phyloP scores from a whole-genome alignment of 306 rosid genomes.

The Cicer arietinum region DNA sequence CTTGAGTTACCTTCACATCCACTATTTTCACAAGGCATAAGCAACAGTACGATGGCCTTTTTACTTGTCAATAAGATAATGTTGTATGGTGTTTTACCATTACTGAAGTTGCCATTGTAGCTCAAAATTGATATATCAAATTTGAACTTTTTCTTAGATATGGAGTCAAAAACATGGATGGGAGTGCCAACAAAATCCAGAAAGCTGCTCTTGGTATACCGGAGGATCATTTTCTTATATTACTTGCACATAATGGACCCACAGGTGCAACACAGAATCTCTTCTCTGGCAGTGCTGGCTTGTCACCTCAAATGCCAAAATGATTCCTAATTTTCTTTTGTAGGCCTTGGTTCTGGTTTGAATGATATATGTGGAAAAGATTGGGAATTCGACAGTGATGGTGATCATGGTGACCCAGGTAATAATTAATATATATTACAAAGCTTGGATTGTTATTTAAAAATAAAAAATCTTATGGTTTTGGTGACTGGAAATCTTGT shows the following conservation, averaged over 20 bases:
- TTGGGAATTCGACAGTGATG: conserved; percentile 66
- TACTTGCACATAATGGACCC: conserved; percentile 94
- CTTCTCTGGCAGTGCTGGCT: neutral
- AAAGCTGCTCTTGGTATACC: conserved; percentile 71
- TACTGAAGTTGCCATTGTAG: conserved; percentile 29
- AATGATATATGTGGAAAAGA: conserved; percentile 94
- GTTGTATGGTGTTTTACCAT: conserved; percentile 28
- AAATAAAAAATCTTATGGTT: conserved; percentile 26
- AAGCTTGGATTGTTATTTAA: conserved; percentile 13
- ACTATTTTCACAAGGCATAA: conserved; percentile 24
- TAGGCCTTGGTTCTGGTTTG: conserved; percentile 88
- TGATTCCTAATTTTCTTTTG: conserved; percentile 41
- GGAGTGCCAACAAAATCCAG: conserved; percentile 75
- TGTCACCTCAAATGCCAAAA: conserved; percentile 32
- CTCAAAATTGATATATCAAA: conserved; percentile 33
- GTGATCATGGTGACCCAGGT: conserved; percentile 96
- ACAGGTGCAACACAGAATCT: conserved; percentile 56
- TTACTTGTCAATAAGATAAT: conserved; percentile 36
- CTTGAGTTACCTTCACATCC: conserved; percentile 14
- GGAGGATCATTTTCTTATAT: conserved; percentile 62
- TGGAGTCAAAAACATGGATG: conserved; percentile 64
- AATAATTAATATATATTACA: conserved; percentile 7
- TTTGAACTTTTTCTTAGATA: conserved; percentile 48
- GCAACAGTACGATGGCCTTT: conserved; percentile 21
- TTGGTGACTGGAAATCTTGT: conserved; percentile 21